Percentiles rank a stretch among this genome's conserved stretches.
These are phyloP conservation scores for Fusarium torreyae DNA, from an alignment of 2,329 filamentous ascomycete genomes.

Conservation along the genomic window DNA sequence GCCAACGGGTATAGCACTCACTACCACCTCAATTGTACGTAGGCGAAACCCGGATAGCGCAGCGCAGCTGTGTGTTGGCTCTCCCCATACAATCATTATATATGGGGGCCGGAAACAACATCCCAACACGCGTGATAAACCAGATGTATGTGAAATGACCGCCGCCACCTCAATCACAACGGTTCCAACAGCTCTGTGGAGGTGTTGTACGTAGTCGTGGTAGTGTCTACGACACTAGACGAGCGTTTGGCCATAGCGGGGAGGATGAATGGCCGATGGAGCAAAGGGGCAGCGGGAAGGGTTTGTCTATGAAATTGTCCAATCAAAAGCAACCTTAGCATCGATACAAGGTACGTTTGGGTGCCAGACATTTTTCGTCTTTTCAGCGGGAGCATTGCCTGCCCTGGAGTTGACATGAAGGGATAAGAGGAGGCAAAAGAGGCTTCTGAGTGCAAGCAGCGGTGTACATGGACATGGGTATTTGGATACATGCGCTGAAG, in stretches of 20 bases:
- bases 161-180: conserved; percentile 26
- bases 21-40: neutral
- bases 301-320: neutral
- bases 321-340: conserved; percentile 3
- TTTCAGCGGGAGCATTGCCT: conserved; percentile 18
- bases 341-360: neutral
- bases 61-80: neutral
- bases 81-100: neutral
- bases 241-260: conserved; percentile 32
- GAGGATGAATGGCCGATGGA: conserved; percentile 24
- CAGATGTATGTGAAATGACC: conserved; percentile 23
- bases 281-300: conserved; percentile 12
- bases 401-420: conserved; percentile 21
- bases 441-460: conserved; percentile 15
- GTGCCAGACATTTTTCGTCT: conserved; percentile 15
- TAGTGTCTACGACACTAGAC: conserved; percentile 21
- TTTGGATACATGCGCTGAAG: conserved; percentile 11
- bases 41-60: neutral
- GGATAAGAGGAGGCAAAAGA: conserved; percentile 8
- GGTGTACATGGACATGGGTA: conserved; percentile 25
- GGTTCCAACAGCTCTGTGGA: conserved; percentile 24
- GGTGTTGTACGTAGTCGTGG: conserved; percentile 9
- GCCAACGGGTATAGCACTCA: conserved; percentile 6
- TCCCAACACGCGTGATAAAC: conserved; percentile 9
- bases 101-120: neutral